These are phyloP conservation scores for Fusarium foetens DNA, from an alignment of 2,329 filamentous ascomycete genomes.

Conservation along the genomic window DNA sequence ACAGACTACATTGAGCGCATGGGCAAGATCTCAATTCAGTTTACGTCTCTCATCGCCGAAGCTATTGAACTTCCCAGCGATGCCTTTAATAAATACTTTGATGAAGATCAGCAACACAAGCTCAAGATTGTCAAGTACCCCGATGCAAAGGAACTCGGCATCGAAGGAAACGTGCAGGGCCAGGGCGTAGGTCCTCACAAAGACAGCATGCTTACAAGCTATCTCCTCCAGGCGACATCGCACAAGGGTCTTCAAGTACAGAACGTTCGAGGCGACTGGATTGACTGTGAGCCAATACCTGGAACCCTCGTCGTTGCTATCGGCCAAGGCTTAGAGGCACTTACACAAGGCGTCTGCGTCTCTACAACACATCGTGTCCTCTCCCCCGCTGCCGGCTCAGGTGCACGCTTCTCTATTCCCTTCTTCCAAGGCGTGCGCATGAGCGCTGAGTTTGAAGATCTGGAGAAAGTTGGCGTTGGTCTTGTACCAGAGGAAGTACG, in stretches of 20 bases:
- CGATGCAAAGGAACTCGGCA: conserved; percentile 70
- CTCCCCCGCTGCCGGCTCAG: conserved; percentile 74
- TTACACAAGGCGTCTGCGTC: conserved; percentile 84
- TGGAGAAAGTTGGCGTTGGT: conserved; percentile 70
- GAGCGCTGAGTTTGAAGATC: conserved; percentile 81
- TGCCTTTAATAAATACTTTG: conserved; percentile 84
- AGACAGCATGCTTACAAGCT: conserved; percentile 84
- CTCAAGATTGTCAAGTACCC: conserved; percentile 91
- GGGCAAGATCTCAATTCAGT: conserved; percentile 75
- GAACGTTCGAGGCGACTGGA: conserved; percentile 80
- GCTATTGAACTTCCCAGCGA: conserved; percentile 75
- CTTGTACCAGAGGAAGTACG: conserved; percentile 70
- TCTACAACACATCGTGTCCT: conserved; percentile 86
- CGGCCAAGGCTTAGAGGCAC: conserved; percentile 85
- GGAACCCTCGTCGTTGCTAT: conserved; percentile 88
- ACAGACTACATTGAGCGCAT: conserved; percentile 81
- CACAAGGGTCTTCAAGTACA: conserved; percentile 85
- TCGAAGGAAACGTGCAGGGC: conserved; percentile 54
- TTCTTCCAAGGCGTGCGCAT: conserved; percentile 90
- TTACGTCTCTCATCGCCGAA: conserved; percentile 85
- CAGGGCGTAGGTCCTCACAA: conserved; percentile 83
- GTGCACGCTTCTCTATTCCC: conserved; percentile 80
- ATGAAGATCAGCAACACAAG: conserved; percentile 81
- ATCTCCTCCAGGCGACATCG: conserved; percentile 81
- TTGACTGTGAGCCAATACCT: conserved; percentile 79